A percentile compares a stretch with the other conserved stretches of the same genome.
phyloP scores from a whole-genome alignment of 306 rosid species.

The barrel medic (Medicago truncatula) region DNA sequence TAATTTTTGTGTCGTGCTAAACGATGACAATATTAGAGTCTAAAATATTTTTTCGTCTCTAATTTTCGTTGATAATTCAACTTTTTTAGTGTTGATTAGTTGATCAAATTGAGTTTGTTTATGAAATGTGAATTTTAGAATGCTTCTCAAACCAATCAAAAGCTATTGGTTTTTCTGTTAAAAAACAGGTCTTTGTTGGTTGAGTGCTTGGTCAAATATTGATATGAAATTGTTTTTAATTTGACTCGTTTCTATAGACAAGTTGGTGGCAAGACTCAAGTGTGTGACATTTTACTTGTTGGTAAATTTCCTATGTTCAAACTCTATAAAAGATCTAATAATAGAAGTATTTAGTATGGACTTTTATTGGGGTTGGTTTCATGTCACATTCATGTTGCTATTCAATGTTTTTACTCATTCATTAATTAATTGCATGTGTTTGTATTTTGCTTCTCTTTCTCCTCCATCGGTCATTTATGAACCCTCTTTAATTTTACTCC shows the following conservation, averaged over 20 bases:
- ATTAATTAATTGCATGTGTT: constrained; percentile 9
- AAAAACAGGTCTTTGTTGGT: constrained; percentile 1
- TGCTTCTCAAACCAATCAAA: constrained; percentile 9
- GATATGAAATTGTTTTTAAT: constrained; percentile 36
- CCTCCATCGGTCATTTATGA: constrained; percentile 17
- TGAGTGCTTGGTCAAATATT: constrained; percentile 37
- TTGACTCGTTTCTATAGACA: constrained; percentile 15
- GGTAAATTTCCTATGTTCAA: constrained; percentile 37
- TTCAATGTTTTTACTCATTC: constrained; percentile 11
- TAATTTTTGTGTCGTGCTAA: background rate
- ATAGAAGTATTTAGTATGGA: constrained; percentile 50
- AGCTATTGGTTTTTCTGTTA: background rate
- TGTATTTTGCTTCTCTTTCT: constrained; percentile 15
- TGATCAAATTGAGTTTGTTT: background rate
- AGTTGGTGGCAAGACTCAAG: background rate
- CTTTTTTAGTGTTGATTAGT: background rate
- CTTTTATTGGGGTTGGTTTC: constrained; percentile 66
- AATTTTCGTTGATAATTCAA: background rate
- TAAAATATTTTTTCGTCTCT: background rate
- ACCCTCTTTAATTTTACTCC: background rate
- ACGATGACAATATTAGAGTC: background rate
- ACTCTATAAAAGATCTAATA: constrained; percentile 40
- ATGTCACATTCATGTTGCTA: constrained; percentile 56
- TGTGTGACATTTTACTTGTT: background rate
- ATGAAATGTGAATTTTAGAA: constrained; percentile 10